phyloP scores from a whole-genome alignment of 495 filamentous ascomycete species.

The Penicillium verhagenii region DNA sequence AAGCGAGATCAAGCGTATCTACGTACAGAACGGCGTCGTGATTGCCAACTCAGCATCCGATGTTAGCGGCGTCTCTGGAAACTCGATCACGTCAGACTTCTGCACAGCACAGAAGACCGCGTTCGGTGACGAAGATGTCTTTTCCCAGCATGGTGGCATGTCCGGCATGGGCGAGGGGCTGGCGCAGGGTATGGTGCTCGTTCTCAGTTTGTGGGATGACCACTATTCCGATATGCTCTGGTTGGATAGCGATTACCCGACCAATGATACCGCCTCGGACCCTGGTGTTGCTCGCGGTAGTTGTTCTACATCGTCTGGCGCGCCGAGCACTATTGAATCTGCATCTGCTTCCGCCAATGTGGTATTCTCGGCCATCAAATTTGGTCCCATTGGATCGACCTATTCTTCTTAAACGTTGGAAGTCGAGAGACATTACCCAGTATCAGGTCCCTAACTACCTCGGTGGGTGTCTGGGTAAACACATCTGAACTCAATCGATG shows the following conservation, averaged over 20 bases:
- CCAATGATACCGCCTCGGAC: slow-evolving; percentile 47
- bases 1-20: slow-evolving; percentile 66
- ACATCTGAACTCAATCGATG: no score
- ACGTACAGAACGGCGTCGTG: slow-evolving; percentile 66
- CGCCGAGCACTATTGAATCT: slow-evolving; percentile 60
- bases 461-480: no score
- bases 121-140: slow-evolving; percentile 61
- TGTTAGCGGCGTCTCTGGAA: slow-evolving; percentile 50
- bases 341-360: slow-evolving; percentile 54
- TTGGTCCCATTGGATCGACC: slow-evolving; percentile 65
- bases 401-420: slow-evolving; percentile 14
- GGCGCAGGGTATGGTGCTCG: slow-evolving; percentile 65
- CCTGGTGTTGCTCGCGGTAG: slow-evolving; percentile 71
- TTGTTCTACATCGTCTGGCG: slow-evolving; percentile 62
- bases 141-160: slow-evolving; percentile 60
- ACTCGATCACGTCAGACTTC: slow-evolving; percentile 59
- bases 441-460: no score
- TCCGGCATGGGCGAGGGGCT: slow-evolving; percentile 58
- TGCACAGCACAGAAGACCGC: slow-evolving; percentile 59
- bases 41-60: slow-evolving; percentile 58
- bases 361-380: slow-evolving; percentile 67
- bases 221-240: slow-evolving; percentile 77
- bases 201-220: slow-evolving; percentile 79
- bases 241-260: slow-evolving; percentile 76
- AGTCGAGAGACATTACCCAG: no score